Evolutionary conservation across 1,284 basidiomycete genomes (phyloP), one percentile per base, ranked within the genome.

Genomic region (Ceratobasidium sp.): DNA sequence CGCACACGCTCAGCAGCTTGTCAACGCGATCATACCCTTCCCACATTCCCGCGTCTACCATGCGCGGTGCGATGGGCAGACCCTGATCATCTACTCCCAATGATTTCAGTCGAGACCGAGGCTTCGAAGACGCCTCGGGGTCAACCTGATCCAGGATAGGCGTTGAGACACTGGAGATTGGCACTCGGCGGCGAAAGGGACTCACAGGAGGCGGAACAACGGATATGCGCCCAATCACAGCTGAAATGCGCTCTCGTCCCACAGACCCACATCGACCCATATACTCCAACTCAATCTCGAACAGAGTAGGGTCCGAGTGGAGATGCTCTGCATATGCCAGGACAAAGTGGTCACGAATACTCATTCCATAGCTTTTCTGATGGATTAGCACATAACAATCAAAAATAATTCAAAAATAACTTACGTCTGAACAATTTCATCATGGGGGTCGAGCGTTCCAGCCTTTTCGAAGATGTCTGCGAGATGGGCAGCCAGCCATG

Each of bases 401-500:
- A n/a, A n/a, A n/a, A 7, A 22, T 34, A 43, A 40, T 35, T 12
- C 47, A 38, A 34, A 15, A 31, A 65, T n/a, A 42, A 68, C 67
- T 10, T 49, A 68, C 67, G 55, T 50, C 25, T 55, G 45, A 12
- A 47, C 69, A 57, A 57, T 60, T 27, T 67, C 43, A 22, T 70
- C 62, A 10, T 67, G 62, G n/a, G 62, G 62, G 49, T 67, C 64
- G 8, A 70, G 34, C 17, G 60, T 43, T 34, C 68, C 71, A 10
- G 72, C 67, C 32, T 72, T 73, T 32, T 70, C 70, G 34, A 73
- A 56, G 3, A 73, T 45, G 43, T 73, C 72, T 12, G 68, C 69
- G 22, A 72, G 34, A 67, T 73, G 72, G 13, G 69, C 64, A 12
- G 72, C 72, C 3, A 73, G 43, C 72, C 72, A 73, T 13, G 68